Percentiles rank a stretch among this genome's conserved stretches.
phyloP scores from a whole-genome alignment of 768 basidiomycete genomes.

The Strobilomyces dryophilus region DNA sequence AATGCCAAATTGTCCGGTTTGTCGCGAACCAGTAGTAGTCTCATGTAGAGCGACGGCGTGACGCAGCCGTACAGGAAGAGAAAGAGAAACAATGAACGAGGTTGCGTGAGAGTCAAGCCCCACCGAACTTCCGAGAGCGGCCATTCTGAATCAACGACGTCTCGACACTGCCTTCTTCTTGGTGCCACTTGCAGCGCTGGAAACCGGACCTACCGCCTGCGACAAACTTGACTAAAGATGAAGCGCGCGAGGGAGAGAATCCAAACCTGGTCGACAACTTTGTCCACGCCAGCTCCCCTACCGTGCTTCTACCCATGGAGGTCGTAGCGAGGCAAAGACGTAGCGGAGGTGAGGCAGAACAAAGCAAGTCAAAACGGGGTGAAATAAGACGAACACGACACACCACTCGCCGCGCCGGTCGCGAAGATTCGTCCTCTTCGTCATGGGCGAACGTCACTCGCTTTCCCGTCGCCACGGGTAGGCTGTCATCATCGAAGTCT shows the following conservation, averaged over 20 bases:
- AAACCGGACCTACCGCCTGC: not conserved
- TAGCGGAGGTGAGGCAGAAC: not conserved
- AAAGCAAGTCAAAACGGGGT: not conserved
- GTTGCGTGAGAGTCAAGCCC: not conserved
- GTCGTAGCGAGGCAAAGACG: not conserved
- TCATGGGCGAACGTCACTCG: conserved; percentile 20
- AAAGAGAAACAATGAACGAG: too few relatives aligned
- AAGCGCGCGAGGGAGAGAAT: not conserved
- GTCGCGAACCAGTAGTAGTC: not conserved
- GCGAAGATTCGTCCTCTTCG: conserved; percentile 16
- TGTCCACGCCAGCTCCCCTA: conserved; percentile 16
- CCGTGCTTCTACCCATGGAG: conserved; percentile 20
- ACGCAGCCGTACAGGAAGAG: too few relatives aligned
- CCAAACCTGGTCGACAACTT: conserved; percentile 22
- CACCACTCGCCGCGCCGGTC: conserved; percentile 29
- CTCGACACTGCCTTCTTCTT: conserved; percentile 21
- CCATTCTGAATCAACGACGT: conserved; percentile 19
- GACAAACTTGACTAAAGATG: conserved; percentile 3
- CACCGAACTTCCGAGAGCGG: not conserved
- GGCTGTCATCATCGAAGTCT: conserved; percentile 19
- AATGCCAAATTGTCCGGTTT: conserved; percentile 8
- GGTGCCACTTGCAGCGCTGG: not conserved
- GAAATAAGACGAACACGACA: not conserved
- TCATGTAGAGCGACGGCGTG: not conserved
- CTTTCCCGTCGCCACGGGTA: conserved; percentile 19